Conservation (phyloP, 2,329 filamentous ascomycete species). For the Neofusicoccum sp. region DNA sequence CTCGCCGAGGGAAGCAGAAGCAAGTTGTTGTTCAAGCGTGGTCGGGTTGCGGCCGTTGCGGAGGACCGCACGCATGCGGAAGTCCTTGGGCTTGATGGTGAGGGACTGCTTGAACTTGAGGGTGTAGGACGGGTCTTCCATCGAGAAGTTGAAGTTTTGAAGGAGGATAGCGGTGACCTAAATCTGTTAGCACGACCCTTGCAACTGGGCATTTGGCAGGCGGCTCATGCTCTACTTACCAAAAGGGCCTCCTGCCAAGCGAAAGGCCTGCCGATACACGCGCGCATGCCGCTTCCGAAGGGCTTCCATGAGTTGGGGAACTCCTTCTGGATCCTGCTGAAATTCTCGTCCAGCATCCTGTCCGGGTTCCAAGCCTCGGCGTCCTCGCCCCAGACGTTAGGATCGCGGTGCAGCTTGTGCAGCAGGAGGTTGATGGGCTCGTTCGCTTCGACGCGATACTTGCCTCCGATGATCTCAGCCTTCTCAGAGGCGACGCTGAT, state of each 20-base stretch:
- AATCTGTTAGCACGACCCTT: conserved; percentile 35
- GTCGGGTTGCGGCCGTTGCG: conserved; percentile 33
- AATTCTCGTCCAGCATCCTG: conserved; percentile 47
- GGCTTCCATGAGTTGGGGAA: conserved; percentile 50
- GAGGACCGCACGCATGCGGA: conserved; percentile 38
- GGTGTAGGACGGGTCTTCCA: conserved; percentile 45
- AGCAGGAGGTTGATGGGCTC: conserved; percentile 34
- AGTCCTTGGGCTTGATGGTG: conserved; percentile 46
- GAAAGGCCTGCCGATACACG: conserved; percentile 55
- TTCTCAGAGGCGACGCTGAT: conserved; percentile 41
- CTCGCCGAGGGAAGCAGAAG: conserved; percentile 19
- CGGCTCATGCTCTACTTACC: conserved; percentile 20
- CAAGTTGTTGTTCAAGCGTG: conserved; percentile 29
- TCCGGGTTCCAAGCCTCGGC: conserved; percentile 46
- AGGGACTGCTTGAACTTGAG: conserved; percentile 45
- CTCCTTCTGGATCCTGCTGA: conserved; percentile 38
- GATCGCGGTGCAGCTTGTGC: conserved; percentile 41
- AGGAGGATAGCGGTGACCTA: conserved; percentile 38
- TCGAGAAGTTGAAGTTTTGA: conserved; percentile 46
- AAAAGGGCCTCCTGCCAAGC: conserved; percentile 56
- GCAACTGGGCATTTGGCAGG: conserved; percentile 41
- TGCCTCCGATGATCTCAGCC: conserved; percentile 35
- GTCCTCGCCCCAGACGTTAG: conserved; percentile 45
- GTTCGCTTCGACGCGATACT: conserved; percentile 37
- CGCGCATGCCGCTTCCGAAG: conserved; percentile 54